Evolutionary conservation across 345 rosid species (phyloP), one percentile per base, ranked within the genome.

Genomic region (Isatis tinctoria): DNA sequence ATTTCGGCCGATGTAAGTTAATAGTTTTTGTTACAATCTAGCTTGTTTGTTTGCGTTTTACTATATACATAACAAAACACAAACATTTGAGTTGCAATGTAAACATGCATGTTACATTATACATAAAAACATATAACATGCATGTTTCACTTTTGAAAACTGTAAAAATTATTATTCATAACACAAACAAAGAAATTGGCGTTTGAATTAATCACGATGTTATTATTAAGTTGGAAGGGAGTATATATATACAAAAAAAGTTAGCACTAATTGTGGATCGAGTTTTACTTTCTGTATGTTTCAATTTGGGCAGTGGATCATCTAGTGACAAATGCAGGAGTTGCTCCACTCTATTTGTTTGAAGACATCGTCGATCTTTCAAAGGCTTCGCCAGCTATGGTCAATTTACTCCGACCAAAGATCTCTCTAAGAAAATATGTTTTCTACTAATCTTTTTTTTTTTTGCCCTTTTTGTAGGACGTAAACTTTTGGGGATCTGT

Each of bases 241-340:
- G 43, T 39, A 13, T 10, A 13, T 12, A 10, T 39, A 39, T 2
- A 39, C 1, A 62, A n/a, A n/a, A 9, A 8, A 4, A 22, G 2
- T 22, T 67, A 4, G 9, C 20, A 48, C 18, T 33, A 4, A 18
- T 26, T 41, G 43, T 53, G 22, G 35, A n/a, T n/a, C n/a, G n/a
- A 53, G 30, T 37, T 72, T 51, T 18, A 37, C 1, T 43, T 33
- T 17, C 0, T 45, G 11, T 12, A 3, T 65, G 49, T 33, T 66
- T 65, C 36, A 12, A 30, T 69, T 49, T 40, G 47, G 54, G 33
- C 83, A 86, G 88, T 86, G 89, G 92, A 89, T 67, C 96, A 89
- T 76, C 77, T 86, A 59, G 95, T 87, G 69, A 75, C 83, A 32
- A 82, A 80, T 65, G 88, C 93, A 9, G 93, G 96, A 43, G 78